Evolutionary conservation across 2,329 filamentous ascomycete genomes (phyloP), one percentile per base, ranked within the genome.

Genomic region (Chaetomium strumarium): DNA sequence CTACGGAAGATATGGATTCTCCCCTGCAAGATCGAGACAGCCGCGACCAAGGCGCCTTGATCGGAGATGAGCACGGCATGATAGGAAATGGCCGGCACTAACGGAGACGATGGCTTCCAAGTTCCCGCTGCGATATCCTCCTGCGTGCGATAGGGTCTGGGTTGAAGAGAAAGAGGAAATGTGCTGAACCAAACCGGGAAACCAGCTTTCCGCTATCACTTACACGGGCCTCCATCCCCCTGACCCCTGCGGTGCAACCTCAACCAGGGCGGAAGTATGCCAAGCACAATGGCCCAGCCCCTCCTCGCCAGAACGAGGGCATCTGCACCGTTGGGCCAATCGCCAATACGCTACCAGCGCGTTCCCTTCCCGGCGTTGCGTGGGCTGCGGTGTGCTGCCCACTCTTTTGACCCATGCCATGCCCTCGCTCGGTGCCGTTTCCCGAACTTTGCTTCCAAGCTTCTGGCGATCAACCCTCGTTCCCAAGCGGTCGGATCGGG

Each of bases 381-480:
- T n/a, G n/a, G n/a, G n/a, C n/a, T n/a, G n/a, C n/a, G n/a, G n/a
- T 13, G 43, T 39, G 42, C 29, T 43, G 43, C 36, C 52, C 52
- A 45, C 55, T 50, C 52, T 57, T 57, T 59, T 59, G 49, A 53
- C 45, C 47, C 39, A 46, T 24, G 48, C 47, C 39, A 46, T 24
- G 48, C 49, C 50, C 52, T 55, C 52, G 45, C 55, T 52, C 57
- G 55, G 50, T 55, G 44, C 33, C 30, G 12, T 12, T 24, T 37
- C 29, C 20, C 34, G 39, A 29, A 11, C 37, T 46, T 49, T 17
- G 14, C 38, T 49, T 49, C 44, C 50, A 50, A 47, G 30, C 16
- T 46, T 39, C 46, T 37, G 46, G 24, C 43, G 50, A 55, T 53
- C 49, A 36, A 44, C 49, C 49, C 40, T 55, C 47, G 47, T 51